Evolutionary conservation across 306 rosid genomes (phyloP).

Genomic region (Vigna radiata): DNA sequence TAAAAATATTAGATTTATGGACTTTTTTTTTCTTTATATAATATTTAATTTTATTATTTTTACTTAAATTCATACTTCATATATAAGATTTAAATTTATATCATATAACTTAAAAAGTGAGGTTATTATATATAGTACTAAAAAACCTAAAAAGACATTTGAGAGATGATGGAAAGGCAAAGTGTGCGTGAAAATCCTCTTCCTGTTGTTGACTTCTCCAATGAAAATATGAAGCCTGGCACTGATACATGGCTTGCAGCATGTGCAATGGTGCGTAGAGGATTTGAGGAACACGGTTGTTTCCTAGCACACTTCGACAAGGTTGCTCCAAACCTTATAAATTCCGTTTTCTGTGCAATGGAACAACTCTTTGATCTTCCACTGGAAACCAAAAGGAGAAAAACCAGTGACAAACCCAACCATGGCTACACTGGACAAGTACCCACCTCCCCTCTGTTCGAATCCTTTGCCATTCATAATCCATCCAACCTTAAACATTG

Average conservation of each 20-base stretch:
- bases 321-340: not conserved
- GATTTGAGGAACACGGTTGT: slow-evolving; percentile 42
- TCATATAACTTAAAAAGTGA: too few relatives aligned
- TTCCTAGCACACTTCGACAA: slow-evolving; percentile 40
- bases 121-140: too few relatives aligned
- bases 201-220: slow-evolving; percentile 5
- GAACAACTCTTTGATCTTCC: not conserved
- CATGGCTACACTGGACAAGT: slow-evolving; percentile 39
- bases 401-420: slow-evolving; percentile 40
- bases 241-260: slow-evolving; percentile 30
- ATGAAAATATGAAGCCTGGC: slow-evolving; percentile 41
- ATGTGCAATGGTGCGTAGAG: slow-evolving; percentile 33
- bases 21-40: too few relatives aligned
- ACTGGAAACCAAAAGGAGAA: not conserved
- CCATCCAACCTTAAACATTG: slow-evolving; percentile 21
- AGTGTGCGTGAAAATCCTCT: not conserved
- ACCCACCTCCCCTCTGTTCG: slow-evolving; percentile 16
- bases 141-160: too few relatives aligned
- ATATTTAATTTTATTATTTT: too few relatives aligned
- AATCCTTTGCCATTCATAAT: slow-evolving; percentile 43
- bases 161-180: not conserved
- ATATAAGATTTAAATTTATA: too few relatives aligned
- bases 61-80: too few relatives aligned
- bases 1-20: too few relatives aligned
- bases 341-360: slow-evolving; percentile 1